phyloP scores from a whole-genome alignment of 2,329 filamentous ascomycete genomes.

The Apiospora marii region DNA sequence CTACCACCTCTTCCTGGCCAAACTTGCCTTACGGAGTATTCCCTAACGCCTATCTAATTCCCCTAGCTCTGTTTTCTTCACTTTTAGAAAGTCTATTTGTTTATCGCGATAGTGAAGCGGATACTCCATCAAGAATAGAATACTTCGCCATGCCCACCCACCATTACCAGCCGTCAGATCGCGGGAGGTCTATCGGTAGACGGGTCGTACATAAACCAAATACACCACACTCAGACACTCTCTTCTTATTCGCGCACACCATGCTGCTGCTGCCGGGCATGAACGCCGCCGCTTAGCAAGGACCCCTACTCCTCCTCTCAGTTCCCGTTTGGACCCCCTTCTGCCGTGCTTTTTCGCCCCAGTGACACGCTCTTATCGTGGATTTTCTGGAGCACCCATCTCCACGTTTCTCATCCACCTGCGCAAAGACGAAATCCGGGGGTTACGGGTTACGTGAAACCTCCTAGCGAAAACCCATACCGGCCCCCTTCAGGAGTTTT shows the following conservation, averaged over 20 bases:
- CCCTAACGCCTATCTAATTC: constrained; percentile 9
- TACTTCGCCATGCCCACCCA: not conserved
- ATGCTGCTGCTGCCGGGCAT: not conserved
- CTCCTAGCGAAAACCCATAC: not conserved
- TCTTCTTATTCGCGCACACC: constrained; percentile 4
- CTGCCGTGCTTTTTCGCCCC: not conserved
- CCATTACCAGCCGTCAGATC: not conserved
- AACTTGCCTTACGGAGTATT: not conserved
- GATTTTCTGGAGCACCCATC: constrained; percentile 17
- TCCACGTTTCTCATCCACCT: constrained; percentile 12
- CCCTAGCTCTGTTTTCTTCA: not conserved
- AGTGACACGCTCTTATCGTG: constrained; percentile 1
- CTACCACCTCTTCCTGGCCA: not conserved
- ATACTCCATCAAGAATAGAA: not conserved
- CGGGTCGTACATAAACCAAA: not conserved
- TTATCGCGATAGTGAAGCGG: constrained; percentile 11
- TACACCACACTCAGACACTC: not conserved
- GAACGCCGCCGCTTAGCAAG: constrained; percentile 4
- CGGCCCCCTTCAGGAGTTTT: constrained; percentile 3
- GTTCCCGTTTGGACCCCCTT: not conserved
- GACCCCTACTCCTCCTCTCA: not conserved
- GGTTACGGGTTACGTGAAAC: constrained; percentile 12
- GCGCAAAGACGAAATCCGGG: constrained; percentile 7
- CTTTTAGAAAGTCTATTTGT: not conserved
- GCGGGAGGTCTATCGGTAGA: not conserved